A percentile compares a stretch with the other conserved stretches of the same genome.
Evolutionary conservation across 1,284 basidiomycete species (phyloP).

Genomic region (Rhizoctonia solani): DNA sequence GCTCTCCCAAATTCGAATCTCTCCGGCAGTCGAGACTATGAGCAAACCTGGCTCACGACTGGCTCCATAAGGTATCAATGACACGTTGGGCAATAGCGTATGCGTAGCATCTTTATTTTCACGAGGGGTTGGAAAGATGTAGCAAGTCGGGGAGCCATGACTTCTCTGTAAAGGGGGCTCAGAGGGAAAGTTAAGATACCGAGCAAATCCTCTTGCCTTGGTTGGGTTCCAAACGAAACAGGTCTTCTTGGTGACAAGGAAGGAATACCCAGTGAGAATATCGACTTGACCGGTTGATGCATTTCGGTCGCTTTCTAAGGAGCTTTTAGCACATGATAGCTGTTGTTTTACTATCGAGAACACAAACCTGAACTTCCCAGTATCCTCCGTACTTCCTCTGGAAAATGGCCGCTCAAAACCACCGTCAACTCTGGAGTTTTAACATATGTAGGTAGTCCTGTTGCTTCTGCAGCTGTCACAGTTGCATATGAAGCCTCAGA

Average conservation of each 20-base stretch:
- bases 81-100: slow-evolving; percentile 62
- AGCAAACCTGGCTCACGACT: slow-evolving; percentile 77
- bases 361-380: slow-evolving; percentile 22
- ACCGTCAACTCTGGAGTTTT: slow-evolving; percentile 31
- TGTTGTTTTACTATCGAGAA: background rate
- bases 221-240: slow-evolving; percentile 84
- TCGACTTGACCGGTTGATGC: slow-evolving; percentile 72
- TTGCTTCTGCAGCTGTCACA: slow-evolving; percentile 5
- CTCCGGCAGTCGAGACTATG: slow-evolving; percentile 64
- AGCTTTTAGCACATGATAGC: background rate
- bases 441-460: slow-evolving; percentile 14
- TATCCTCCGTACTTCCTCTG: slow-evolving; percentile 20
- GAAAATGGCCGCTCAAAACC: slow-evolving; percentile 23
- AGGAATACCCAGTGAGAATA: slow-evolving; percentile 68
- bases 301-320: slow-evolving; percentile 66
- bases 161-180: slow-evolving; percentile 50
- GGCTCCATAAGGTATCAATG: slow-evolving; percentile 67
- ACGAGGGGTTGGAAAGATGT: slow-evolving; percentile 62
- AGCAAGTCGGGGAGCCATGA: slow-evolving; percentile 73
- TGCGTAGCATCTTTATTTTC: slow-evolving; percentile 56
- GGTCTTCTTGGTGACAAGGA: slow-evolving; percentile 68
- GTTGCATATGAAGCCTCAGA: slow-evolving; percentile 29
- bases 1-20: slow-evolving; percentile 77
- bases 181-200: slow-evolving; percentile 15
- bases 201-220: slow-evolving; percentile 51